Percentiles rank a stretch among this genome's conserved stretches.
phyloP scores from a whole-genome alignment of 495 filamentous ascomycete genomes.

The Penicillium soppii region DNA sequence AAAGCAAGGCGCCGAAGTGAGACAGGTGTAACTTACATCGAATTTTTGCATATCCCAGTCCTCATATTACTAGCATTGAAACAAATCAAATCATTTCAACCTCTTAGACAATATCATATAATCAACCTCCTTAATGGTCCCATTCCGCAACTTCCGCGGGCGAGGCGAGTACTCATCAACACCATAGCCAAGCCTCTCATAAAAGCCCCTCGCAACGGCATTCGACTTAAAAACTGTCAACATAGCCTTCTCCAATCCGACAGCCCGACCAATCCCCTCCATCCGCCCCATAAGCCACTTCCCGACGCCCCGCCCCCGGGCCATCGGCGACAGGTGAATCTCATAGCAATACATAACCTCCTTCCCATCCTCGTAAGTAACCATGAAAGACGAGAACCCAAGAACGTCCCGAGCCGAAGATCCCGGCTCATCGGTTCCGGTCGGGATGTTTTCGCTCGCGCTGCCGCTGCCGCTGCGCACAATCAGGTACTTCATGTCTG shows the following conservation, averaged over 20 bases:
- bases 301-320: conserved; percentile 51
- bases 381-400: conserved; percentile 81
- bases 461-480: too few relatives aligned
- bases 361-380: conserved; percentile 72
- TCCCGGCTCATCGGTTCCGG: neutral
- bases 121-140: conserved; percentile 61
- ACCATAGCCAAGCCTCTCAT: conserved; percentile 64
- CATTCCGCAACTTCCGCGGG: conserved; percentile 61
- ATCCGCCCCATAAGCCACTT: conserved; percentile 38
- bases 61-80: conserved; percentile 4
- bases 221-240: conserved; percentile 79
- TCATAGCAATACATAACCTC: conserved; percentile 87
- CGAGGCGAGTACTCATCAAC: conserved; percentile 66
- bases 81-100: conserved; percentile 24
- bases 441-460: too few relatives aligned
- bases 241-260: conserved; percentile 71
- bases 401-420: conserved; percentile 23
- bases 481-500: conserved; percentile 67
- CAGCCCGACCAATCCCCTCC: conserved; percentile 40
- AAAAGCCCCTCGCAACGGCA: conserved; percentile 59
- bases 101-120: conserved; percentile 72
- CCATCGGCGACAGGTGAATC: conserved; percentile 63
- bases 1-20: conserved; percentile 79
- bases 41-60: neutral
- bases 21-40: conserved; percentile 65